phyloP scores from a whole-genome alignment of 345 rosid genomes.

The Citrus sp. region DNA sequence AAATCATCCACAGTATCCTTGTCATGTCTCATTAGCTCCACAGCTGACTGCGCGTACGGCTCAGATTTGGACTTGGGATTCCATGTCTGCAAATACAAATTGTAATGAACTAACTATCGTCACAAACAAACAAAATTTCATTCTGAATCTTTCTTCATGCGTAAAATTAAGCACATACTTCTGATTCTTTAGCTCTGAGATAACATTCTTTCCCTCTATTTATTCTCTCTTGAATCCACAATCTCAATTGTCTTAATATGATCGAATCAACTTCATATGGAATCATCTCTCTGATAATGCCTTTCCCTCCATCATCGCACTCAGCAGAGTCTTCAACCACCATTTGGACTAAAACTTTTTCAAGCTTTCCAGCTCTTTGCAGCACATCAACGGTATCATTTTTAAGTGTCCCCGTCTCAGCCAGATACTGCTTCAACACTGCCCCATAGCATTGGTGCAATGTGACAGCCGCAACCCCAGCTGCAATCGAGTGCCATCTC shows the following conservation, averaged over 20 bases:
- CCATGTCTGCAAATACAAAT: constrained; percentile 62
- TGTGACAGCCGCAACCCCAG: constrained; percentile 64
- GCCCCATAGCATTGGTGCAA: constrained; percentile 75
- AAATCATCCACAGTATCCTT: constrained; percentile 71
- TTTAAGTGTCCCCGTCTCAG: constrained; percentile 39
- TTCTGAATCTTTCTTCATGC: background rate
- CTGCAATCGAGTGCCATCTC: constrained; percentile 65
- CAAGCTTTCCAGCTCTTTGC: constrained; percentile 78
- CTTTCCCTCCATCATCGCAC: constrained; percentile 83
- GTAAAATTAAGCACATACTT: constrained; percentile 36
- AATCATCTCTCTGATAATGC: constrained; percentile 71
- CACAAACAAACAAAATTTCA: background rate
- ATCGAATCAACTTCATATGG: constrained; percentile 84
- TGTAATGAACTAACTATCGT: background rate
- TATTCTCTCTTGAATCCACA: constrained; percentile 68
- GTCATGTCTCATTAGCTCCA: constrained; percentile 58
- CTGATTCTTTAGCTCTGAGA: constrained; percentile 68
- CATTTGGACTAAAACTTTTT: constrained; percentile 80
- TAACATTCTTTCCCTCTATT: constrained; percentile 42
- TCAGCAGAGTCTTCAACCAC: constrained; percentile 82
- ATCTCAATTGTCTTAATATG: constrained; percentile 45
- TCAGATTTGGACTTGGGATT: constrained; percentile 91
- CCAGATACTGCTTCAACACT: constrained; percentile 66
- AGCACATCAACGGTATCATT: constrained; percentile 60
- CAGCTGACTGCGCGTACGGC: constrained; percentile 77